Conservation (phyloP, 2,329 filamentous ascomycete genomes). For the Coniochaeta hoffmannii region DNA sequence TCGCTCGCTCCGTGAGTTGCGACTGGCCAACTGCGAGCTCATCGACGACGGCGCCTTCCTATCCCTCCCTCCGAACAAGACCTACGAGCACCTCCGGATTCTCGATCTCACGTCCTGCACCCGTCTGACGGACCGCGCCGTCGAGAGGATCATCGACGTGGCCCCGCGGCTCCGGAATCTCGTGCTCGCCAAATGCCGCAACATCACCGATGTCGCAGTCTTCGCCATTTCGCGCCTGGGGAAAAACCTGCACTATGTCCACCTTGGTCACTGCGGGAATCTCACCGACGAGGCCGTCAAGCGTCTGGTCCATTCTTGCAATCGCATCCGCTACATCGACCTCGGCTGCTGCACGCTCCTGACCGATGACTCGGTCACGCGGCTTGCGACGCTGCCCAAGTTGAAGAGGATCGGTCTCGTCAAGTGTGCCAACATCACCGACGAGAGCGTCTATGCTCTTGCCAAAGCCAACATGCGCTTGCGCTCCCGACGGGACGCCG, state of each 20-base stretch:
- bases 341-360: constrained; percentile 88
- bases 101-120: constrained; percentile 87
- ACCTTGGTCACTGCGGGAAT: constrained; percentile 85
- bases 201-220: constrained; percentile 85
- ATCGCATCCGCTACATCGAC: constrained; percentile 94
- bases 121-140: constrained; percentile 75
- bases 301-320: constrained; percentile 76
- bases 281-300: constrained; percentile 88
- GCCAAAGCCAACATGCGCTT: constrained; percentile 59
- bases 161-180: constrained; percentile 87
- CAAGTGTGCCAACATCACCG: constrained; percentile 86
- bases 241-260: constrained; percentile 95
- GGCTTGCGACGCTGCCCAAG: constrained; percentile 82
- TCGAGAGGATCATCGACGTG: constrained; percentile 78
- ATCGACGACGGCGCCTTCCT: constrained; percentile 88
- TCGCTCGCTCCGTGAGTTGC: constrained; percentile 79
- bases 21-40: constrained; percentile 75
- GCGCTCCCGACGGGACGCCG: constrained; percentile 39
- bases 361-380: constrained; percentile 79
- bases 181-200: constrained; percentile 87
- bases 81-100: constrained; percentile 84
- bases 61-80: constrained; percentile 58
- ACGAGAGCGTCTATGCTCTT: constrained; percentile 78
- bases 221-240: constrained; percentile 80
- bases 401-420: constrained; percentile 90